Conservation (phyloP, 257 asterid species). For the Solanum sejunctum region DNA sequence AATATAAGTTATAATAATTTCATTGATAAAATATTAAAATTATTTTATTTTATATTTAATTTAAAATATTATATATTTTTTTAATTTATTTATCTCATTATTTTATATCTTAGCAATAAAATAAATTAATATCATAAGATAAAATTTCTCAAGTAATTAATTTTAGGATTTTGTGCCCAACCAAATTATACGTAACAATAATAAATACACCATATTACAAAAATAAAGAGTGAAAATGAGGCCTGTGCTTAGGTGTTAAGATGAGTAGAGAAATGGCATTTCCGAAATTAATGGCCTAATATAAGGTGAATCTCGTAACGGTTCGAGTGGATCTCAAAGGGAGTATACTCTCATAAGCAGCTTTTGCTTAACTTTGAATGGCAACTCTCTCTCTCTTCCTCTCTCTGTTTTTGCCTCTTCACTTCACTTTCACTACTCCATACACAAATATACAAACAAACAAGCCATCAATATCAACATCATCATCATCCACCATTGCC, state of each 20-base stretch:
- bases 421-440: not conserved
- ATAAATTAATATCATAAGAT: too few species aligned
- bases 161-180: too few species aligned
- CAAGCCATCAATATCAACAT: not conserved
- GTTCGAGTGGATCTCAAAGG: conserved; percentile 4
- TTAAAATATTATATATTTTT: too few species aligned
- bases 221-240: not conserved
- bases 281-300: not conserved
- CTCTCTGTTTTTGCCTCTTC: not conserved
- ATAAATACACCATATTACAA: too few species aligned
- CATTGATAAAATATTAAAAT: too few species aligned
- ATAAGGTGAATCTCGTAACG: not conserved
- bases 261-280: not conserved
- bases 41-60: too few species aligned
- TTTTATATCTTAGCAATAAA: too few species aligned
- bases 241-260: not conserved
- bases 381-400: not conserved
- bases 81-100: too few species aligned
- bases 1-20: too few species aligned
- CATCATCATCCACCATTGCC: not conserved
- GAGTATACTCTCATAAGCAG: not conserved
- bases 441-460: not conserved
- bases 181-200: too few species aligned
- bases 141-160: too few species aligned
- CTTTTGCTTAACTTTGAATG: not conserved